Base-by-base conservation (phyloP, 2,329 filamentous ascomycete genomes). In the Fusarium keratoplasticum region DNA sequence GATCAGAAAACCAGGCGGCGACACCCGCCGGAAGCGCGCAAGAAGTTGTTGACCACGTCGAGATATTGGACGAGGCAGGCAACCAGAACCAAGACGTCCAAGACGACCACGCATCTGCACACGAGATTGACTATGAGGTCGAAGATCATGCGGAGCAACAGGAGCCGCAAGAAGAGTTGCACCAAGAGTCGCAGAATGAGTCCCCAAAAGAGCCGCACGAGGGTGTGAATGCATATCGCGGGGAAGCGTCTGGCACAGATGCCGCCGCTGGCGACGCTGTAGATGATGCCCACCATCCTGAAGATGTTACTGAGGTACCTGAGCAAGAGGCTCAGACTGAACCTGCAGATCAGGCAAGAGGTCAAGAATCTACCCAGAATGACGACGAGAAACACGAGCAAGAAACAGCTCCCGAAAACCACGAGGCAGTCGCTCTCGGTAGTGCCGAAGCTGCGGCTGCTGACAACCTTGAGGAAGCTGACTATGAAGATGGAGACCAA, bases 121-220 rank as follows among this genome's bases (percentile, higher is more conserved):
- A 81, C 44, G 80, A 80, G 70, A 80, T 81, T 58, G 78, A 81
- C 61, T 81, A 81, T 57, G 78, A 80, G 57, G 47, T 77, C 38
- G 78, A 77, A 22, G 78, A 78, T 22, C 61, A 71, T 25, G 66
- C 68, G 3, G 78, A 78, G 35, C 71, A 67, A 44, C 38, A 67
- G 36, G 58, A 33, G 18, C 22, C 50, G n/a, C 27, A 60, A 29
- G 22, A 50, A 10, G 58, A 62, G 25, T 16, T 33, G 27, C 58
- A 61, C 20, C 31, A 57, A 57, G 14, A 57, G 16, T 27, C 27
- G 47, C 47, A 31, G 25, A 29, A 52, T 11, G 18, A 29, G 47
- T 52, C 47, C 20, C 18, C 47, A 13, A 22, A 40, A 11, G 57
- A 59, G 22, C 22, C 40, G 25, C 61, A 61, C 57, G 22, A 64